Evolutionary conservation across 208 protist species (phyloP), one percentile per base, ranked within the genome.

Genomic region (Borovskyia barvae): DNA sequence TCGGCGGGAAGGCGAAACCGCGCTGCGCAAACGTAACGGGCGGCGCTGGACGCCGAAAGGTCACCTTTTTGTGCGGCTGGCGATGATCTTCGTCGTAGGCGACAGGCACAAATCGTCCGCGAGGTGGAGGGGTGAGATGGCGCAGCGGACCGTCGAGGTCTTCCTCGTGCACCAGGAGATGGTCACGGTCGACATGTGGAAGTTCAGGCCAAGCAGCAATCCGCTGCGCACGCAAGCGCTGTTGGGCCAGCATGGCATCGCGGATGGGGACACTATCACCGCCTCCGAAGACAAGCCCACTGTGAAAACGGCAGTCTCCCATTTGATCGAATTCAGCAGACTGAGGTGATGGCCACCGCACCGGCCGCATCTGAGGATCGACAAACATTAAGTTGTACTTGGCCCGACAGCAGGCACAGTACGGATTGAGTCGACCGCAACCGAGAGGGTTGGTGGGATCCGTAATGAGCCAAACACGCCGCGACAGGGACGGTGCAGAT

Each of bases 301-400:
- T 66, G 58, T 78, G 73, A n/a, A 69, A 48, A 20, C 72, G 72
- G 42, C 75, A 80, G 40, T 73, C 72, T 8, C 66, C 69, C 39
- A 73, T 68, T 19, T 50, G 55, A 29, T 67, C 61, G 33, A 84
- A 46, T 48, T 60, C 63, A 3, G 56, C 46, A 9, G 66, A 51
- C 11, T 42, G 37, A 33, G 78, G 35, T 11, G 75, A 74, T 9
- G 63, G 66, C 58, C 70, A 80, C 30, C 66, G 76, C 26, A 91
- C 29, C 15, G 84, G 80, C 17, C 46, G 72, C 76, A 87, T 78
- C 30, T 67, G n/a, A 17, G 56, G 75, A 45, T 90, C 84, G 3
- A 94, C 88, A 17, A 87, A 61, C 43, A 94, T 69, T 8, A 88
- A 42, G 59, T 86, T 82, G 73, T 86, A 94, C 56, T 69, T 66